phyloP scores from a whole-genome alignment of 192 early-diverging fungal genomes.

The Backusella westeae region DNA sequence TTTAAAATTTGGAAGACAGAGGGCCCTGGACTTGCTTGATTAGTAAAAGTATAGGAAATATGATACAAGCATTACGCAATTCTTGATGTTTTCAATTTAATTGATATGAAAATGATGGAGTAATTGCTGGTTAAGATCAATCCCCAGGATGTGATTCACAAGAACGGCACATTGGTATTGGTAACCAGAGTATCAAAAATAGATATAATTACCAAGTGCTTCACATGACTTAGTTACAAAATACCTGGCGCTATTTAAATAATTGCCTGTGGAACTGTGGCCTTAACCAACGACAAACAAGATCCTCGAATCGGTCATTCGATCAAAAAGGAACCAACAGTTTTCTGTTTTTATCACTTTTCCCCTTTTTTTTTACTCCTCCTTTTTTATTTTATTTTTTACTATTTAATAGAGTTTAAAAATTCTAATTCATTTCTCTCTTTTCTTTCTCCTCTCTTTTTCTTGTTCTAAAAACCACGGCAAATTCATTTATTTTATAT shows the following conservation, averaged over 20 bases:
- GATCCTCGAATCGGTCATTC: background rate
- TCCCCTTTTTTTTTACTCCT: background rate
- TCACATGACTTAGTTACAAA: background rate
- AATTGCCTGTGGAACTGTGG: background rate
- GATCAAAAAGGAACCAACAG: background rate
- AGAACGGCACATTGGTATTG: background rate
- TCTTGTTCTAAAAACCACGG: background rate
- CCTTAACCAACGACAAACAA: background rate
- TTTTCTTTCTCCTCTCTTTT: background rate
- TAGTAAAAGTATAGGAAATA: background rate
- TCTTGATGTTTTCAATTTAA: background rate
- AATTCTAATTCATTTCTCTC: background rate
- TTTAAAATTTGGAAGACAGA: background rate
- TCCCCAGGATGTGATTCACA: background rate
- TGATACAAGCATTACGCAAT: background rate
- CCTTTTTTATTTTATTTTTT: background rate
- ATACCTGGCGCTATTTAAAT: background rate
- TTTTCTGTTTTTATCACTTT: slow-evolving; percentile 1
- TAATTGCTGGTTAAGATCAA: background rate
- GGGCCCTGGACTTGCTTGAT: background rate
- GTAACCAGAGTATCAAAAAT: background rate
- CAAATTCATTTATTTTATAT: background rate
- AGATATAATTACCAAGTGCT: background rate
- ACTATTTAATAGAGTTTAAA: slow-evolving; percentile 3
- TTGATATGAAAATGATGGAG: background rate